These are phyloP conservation scores for Aspergillus ibericus DNA, from an alignment of 2,329 filamentous ascomycete genomes.

Conservation along the genomic window DNA sequence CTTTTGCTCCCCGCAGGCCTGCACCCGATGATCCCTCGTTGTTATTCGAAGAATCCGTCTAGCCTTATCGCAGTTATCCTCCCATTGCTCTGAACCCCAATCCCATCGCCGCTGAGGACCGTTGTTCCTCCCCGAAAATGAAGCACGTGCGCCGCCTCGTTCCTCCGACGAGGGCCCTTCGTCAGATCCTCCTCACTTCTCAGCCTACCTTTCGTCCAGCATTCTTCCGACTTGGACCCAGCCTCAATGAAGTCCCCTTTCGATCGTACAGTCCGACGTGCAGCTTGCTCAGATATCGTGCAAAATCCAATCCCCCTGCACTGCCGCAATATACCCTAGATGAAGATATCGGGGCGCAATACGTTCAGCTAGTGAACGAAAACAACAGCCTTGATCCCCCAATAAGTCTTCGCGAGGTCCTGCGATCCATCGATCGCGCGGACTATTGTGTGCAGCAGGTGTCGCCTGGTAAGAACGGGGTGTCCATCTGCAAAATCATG, in stretches of 20 bases:
- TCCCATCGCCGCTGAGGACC: background rate
- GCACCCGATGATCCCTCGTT: background rate
- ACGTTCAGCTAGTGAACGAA: conserved; percentile 38
- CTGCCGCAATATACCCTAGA: conserved; percentile 27
- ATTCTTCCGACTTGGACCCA: conserved; percentile 11
- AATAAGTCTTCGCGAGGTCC: conserved; percentile 28
- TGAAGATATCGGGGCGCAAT: conserved; percentile 34
- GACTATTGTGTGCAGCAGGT: conserved; percentile 55
- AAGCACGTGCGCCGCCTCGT: conserved; percentile 35
- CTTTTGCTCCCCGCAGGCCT: background rate
- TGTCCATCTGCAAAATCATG: conserved; percentile 70
- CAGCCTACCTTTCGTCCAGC: conserved; percentile 15
- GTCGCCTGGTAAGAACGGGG: conserved; percentile 28
- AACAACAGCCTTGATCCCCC: conserved; percentile 33
- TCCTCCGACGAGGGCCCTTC: conserved; percentile 34
- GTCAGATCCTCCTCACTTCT: conserved; percentile 30
- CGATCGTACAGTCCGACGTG: conserved; percentile 21
- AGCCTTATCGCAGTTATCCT: background rate
- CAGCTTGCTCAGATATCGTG: background rate
- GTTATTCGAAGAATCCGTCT: background rate
- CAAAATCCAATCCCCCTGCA: conserved; percentile 5
- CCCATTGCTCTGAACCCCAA: background rate
- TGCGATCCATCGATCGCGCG: conserved; percentile 51
- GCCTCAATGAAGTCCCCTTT: background rate
- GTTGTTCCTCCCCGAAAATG: conserved; percentile 24